Conservation (phyloP, 208 protist species). For the Wallacemonas collosoma region DNA sequence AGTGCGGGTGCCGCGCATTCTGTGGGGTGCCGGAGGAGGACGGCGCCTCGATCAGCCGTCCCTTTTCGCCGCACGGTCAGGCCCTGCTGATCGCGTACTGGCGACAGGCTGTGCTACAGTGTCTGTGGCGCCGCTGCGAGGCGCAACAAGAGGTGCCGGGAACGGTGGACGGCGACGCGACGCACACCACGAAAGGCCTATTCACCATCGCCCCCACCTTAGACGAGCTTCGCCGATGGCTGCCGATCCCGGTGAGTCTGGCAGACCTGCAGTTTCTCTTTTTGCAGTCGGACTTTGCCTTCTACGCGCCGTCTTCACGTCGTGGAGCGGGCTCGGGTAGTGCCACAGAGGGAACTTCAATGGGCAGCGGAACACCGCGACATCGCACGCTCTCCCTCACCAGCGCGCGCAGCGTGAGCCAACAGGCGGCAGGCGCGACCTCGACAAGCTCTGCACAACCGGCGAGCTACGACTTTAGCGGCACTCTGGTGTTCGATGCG, state of each 20-base stretch:
- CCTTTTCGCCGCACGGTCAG: conserved; percentile 72
- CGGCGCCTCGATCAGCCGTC: conserved; percentile 60
- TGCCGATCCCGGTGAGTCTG: conserved; percentile 37
- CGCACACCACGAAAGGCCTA: background rate
- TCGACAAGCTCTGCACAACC: too few relatives aligned
- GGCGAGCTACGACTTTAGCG: conserved; percentile 5
- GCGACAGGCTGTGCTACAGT: conserved; percentile 34
- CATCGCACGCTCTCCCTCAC: background rate
- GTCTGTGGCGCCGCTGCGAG: background rate
- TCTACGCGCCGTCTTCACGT: conserved; percentile 23
- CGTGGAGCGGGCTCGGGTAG: background rate
- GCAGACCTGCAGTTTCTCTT: conserved; percentile 44
- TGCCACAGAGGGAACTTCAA: too few relatives aligned
- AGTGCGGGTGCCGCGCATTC: conserved; percentile 46
- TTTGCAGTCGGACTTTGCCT: conserved; percentile 29
- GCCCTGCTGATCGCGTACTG: conserved; percentile 69
- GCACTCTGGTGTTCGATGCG: conserved; percentile 19
- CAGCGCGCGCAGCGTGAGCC: too few relatives aligned
- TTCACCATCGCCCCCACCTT: background rate
- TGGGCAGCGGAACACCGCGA: background rate
- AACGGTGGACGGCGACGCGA: background rate
- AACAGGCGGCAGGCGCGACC: too few relatives aligned
- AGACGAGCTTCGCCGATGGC: conserved; percentile 24
- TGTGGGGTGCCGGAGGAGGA: conserved; percentile 32
- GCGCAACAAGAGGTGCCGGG: background rate